Conservation (phyloP, 495 filamentous ascomycete species). For the Astrothelium macrocarpum region DNA sequence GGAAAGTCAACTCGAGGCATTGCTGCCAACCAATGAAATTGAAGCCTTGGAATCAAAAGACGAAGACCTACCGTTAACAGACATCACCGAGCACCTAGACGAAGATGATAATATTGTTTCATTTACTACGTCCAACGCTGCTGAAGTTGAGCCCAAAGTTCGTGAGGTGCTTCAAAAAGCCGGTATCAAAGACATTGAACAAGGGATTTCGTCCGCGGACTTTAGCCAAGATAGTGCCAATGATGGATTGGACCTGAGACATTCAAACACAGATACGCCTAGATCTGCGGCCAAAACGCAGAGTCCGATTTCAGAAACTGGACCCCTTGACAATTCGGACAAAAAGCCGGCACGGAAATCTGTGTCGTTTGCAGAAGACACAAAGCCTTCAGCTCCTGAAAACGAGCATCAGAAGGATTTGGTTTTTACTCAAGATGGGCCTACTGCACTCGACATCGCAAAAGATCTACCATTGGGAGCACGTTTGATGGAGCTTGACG, state of each 20-base stretch:
- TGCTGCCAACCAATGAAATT: conserved; percentile 17
- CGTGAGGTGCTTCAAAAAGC: conserved; percentile 60
- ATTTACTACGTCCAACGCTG: conserved; percentile 46
- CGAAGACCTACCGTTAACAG: conserved; percentile 64
- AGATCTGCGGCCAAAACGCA: background rate
- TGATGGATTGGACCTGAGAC: background rate
- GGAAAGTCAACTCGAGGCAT: conserved; percentile 55
- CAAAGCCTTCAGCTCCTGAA: conserved; percentile 35
- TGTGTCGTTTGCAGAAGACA: conserved; percentile 45
- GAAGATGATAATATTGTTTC: conserved; percentile 78
- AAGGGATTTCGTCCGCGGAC: background rate
- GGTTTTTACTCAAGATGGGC: background rate
- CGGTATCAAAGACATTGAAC: conserved; percentile 46
- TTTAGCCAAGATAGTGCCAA: conserved; percentile 7
- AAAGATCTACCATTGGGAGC: background rate
- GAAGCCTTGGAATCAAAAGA: conserved; percentile 39
- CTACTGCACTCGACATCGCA: background rate
- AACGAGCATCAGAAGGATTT: background rate
- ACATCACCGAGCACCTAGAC: conserved; percentile 87
- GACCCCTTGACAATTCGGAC: background rate
- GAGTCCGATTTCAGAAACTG: background rate
- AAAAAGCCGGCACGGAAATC: conserved; percentile 20
- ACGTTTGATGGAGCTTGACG: conserved; percentile 24
- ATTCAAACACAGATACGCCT: background rate
- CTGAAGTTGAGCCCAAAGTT: conserved; percentile 50